Evolutionary conservation across 2,329 filamentous ascomycete genomes (phyloP), one percentile per base, ranked within the genome.

Genomic region (Camptophora hylomeconis): DNA sequence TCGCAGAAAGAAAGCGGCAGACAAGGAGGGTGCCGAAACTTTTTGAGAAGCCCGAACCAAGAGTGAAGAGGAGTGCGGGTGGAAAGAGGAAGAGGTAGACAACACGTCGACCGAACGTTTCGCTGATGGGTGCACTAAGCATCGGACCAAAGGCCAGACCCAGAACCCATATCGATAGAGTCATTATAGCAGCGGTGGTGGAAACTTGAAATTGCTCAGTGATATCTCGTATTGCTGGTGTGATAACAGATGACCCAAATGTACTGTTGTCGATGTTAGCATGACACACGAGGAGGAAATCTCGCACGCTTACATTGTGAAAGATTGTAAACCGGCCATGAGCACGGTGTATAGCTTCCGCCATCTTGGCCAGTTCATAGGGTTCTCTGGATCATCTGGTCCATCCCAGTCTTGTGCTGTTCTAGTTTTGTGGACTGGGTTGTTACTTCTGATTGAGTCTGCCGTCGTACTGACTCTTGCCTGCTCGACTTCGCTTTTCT

Each of bases 1-100:
- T 49, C 0, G 80, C 77, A 26, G 80, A 80, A 43, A 84, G 80
- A 57, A 87, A 81, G 9, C 80, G 72, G 45, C 72, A 74, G 33
- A 84, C 65, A 14, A 80, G 58, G 12, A 87, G 58, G 0, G 75
- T 74, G 45, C 76, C 73, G 24, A 84, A 63, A 36, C 75, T 75
- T 44, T 80, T 74, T 35, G 53, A 50, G 15, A 60, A 51, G 0
- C 58, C 57, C 7, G 54, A 46, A 2, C 57, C 58, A 0, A 61
- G 35, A 0, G 51, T 53, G 35, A 63, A 59, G 4, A 65, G 67
- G 3, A 70, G 69, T 5, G 72, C 78, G 26, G 71, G 64, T 4
- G 67, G 72, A 33, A 80, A 63, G 26, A 71, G 72, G 50, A 79
- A 74, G 39, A 81, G 51, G 33, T 74, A 75, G 48, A 84, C 81